A percentile compares a stretch with the other conserved stretches of the same genome.
These are phyloP conservation scores for Neofusicoccum ribis DNA, from an alignment of 2,329 filamentous ascomycete species.

Conservation along the genomic window DNA sequence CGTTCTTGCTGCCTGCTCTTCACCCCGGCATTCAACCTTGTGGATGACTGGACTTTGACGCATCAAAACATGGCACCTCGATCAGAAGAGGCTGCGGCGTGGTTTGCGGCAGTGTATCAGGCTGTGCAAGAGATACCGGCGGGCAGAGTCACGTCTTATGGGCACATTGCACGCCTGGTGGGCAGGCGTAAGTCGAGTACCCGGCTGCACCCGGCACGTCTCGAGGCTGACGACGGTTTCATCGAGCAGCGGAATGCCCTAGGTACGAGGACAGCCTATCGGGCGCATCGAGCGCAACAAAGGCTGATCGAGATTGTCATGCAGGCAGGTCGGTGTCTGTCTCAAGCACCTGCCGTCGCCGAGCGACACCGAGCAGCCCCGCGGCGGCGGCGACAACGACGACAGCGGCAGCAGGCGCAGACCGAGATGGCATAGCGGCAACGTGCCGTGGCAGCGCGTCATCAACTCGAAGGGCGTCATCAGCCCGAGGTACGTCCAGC, in stretches of 20 bases:
- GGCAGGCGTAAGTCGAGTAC: slow-evolving; percentile 63
- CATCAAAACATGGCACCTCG: slow-evolving; percentile 57
- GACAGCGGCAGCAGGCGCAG: slow-evolving; percentile 42
- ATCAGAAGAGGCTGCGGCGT: slow-evolving; percentile 72
- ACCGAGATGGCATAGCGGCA: slow-evolving; percentile 66
- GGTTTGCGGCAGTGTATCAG: slow-evolving; percentile 75
- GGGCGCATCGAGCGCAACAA: neutral
- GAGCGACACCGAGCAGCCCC: slow-evolving; percentile 24
- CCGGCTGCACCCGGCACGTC: neutral
- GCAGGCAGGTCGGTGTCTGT: slow-evolving; percentile 81
- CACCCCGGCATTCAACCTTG: neutral
- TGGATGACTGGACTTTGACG: neutral
- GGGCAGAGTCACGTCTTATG: slow-evolving; percentile 86
- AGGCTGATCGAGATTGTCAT: slow-evolving; percentile 24
- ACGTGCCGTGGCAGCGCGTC: slow-evolving; percentile 93
- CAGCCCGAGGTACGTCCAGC: slow-evolving; percentile 69
- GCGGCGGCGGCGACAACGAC: neutral
- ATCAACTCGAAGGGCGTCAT: slow-evolving; percentile 86
- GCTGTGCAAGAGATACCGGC: slow-evolving; percentile 82
- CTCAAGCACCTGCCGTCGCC: slow-evolving; percentile 76
- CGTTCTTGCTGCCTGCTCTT: neutral
- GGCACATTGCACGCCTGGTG: slow-evolving; percentile 71
- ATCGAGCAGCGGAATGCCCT: slow-evolving; percentile 46
- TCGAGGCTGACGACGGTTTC: slow-evolving; percentile 21
- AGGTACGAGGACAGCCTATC: slow-evolving; percentile 29